These are phyloP conservation scores for Capronia coronata DNA, from an alignment of 2,329 filamentous ascomycete genomes.

Conservation along the genomic window DNA sequence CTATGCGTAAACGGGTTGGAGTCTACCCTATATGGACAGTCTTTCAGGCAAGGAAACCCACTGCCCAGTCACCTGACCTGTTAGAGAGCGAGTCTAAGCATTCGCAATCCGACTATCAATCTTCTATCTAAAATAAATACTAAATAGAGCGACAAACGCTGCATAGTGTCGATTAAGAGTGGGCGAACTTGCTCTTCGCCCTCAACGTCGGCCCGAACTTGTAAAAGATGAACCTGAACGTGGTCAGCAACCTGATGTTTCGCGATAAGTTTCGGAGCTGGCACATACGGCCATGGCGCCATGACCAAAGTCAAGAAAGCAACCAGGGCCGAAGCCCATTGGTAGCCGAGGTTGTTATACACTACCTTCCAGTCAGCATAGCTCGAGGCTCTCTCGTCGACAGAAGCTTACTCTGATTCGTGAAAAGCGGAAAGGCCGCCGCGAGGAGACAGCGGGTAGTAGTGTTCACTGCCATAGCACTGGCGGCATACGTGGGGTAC, in stretches of 20 bases:
- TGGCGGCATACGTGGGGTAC: conserved; percentile 42
- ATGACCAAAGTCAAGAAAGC: conserved; percentile 42
- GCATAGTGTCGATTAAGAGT: conserved; percentile 4
- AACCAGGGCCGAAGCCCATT: conserved; percentile 42
- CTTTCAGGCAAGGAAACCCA: too few relatives aligned
- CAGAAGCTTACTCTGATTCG: conserved; percentile 44
- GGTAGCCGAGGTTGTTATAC: conserved; percentile 42
- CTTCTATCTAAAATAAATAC: not conserved
- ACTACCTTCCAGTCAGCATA: not conserved
- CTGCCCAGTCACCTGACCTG: too few relatives aligned
- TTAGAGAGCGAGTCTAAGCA: too few relatives aligned
- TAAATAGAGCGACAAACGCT: not conserved
- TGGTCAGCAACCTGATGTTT: conserved; percentile 2
- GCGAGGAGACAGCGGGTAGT: conserved; percentile 71
- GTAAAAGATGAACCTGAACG: conserved; percentile 36
- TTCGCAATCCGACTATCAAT: not conserved
- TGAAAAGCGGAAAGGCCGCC: conserved; percentile 71
- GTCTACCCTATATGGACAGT: too few relatives aligned
- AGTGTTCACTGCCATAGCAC: conserved; percentile 72
- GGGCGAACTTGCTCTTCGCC: conserved; percentile 37
- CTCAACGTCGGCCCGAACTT: conserved; percentile 42
- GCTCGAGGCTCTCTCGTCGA: not conserved
- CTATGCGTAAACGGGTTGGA: too few relatives aligned
- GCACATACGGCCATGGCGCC: conserved; percentile 42
- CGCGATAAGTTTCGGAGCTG: not conserved